Percentiles rank a stretch among this genome's conserved stretches.
These are phyloP conservation scores for Naganishia liquefaciens DNA, from an alignment of 1,284 basidiomycete genomes.

Conservation along the genomic window DNA sequence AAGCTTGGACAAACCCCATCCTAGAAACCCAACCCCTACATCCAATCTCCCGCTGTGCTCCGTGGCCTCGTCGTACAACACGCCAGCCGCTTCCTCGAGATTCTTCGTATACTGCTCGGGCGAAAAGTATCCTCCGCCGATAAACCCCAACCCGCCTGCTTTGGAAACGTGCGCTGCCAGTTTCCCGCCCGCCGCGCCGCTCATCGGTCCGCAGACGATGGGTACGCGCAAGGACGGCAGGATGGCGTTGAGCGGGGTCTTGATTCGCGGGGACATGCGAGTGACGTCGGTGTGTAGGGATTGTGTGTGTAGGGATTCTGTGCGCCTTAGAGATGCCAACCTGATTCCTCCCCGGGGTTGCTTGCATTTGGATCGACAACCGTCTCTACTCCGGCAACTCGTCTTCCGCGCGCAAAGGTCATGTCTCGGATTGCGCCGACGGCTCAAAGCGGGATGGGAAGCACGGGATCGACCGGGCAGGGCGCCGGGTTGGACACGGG, in stretches of 20 bases:
- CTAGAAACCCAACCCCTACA: conserved; percentile 71
- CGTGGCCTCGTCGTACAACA: conserved; percentile 36
- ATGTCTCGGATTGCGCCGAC: no score
- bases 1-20: conserved; percentile 60
- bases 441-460: not conserved
- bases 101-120: conserved; percentile 13
- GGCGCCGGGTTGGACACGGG: no score
- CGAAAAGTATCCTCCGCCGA: conserved; percentile 58
- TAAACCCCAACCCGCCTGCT: conserved; percentile 70
- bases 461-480: not conserved
- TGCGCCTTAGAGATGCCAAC: no score
- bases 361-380: no score
- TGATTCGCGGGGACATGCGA: conserved; percentile 10
- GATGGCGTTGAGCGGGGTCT: conserved; percentile 17
- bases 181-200: conserved; percentile 63
- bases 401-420: no score
- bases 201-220: conserved; percentile 67
- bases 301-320: no score
- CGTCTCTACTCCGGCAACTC: no score
- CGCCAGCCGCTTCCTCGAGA: conserved; percentile 20
- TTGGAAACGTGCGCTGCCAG: conserved; percentile 65
- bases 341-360: no score
- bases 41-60: conserved; percentile 54
- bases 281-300: not conserved
- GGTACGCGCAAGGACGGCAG: conserved; percentile 49